Evolutionary conservation across 78 protist species (phyloP).

Genomic region (Protostelium mycophagum): DNA sequence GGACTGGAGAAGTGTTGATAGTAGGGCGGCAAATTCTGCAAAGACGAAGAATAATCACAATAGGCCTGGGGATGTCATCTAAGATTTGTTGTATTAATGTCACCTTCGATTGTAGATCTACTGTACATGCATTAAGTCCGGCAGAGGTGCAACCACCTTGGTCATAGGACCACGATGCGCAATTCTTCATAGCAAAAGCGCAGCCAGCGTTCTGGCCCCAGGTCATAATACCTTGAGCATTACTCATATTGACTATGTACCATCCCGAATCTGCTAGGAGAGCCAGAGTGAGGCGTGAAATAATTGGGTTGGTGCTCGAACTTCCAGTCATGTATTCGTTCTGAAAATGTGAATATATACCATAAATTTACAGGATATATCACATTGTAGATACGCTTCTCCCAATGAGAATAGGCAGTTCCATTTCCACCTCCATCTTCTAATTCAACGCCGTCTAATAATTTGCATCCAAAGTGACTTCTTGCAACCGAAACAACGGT

Average conservation of each 20-base stretch:
- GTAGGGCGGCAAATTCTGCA: constrained; percentile 8
- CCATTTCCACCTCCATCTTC: constrained; percentile 63
- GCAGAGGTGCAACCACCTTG: not conserved
- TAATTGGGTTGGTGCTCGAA: constrained; percentile 10
- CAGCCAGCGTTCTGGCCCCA: constrained; percentile 55
- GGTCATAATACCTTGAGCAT: constrained; percentile 5
- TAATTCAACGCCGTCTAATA: constrained; percentile 36
- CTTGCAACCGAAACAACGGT: constrained; percentile 6
- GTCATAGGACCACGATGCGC: constrained; percentile 17
- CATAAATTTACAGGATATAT: not conserved
- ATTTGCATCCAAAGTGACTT: constrained; percentile 31
- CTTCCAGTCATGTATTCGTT: constrained; percentile 62
- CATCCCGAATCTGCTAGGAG: constrained; percentile 30
- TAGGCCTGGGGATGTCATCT: not conserved
- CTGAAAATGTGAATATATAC: not conserved
- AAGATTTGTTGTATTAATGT: not conserved
- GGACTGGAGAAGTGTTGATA: constrained; percentile 15
- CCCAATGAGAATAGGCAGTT: constrained; percentile 65
- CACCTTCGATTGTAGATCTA: constrained; percentile 22
- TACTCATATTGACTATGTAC: constrained; percentile 5
- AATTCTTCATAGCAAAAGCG: constrained; percentile 4
- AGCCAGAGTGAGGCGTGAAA: constrained; percentile 25
- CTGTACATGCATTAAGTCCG: not conserved
- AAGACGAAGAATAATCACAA: constrained; percentile 3
- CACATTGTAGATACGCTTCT: constrained; percentile 12